Base-by-base conservation (phyloP, 306 rosid genomes). In the Quercus glauca region DNA sequence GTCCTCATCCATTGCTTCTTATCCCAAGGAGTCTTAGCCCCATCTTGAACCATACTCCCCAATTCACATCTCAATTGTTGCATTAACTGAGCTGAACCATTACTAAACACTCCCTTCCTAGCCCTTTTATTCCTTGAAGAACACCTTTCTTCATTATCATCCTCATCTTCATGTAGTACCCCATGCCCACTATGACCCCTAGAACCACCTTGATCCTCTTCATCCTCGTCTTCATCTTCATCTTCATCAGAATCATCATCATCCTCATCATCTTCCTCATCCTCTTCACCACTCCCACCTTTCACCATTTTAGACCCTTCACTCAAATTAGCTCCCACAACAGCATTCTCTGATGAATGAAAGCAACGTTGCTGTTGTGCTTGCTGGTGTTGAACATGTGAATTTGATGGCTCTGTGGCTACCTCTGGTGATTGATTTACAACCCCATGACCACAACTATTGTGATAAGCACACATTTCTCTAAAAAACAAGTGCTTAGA, bases 381-480 rank as follows among this genome's bases (percentile, higher is more conserved):
- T 28, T 63, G 87, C 56, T 78, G 90, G 21, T 65, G 85, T 14
- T 49, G 86, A 63, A 78, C 5, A 23, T 78, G 81, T 19, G 91
- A 75, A 23, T 76, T 80, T 19, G 92, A 77, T 23, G 76, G 85
- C 60, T 89, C 92, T 0, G 77, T 28, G 2, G 81, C 90, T 15
- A 65, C 60, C 56, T 90, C 96, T 0, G 85, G 82, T 5, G 94
- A 87, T 3, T 78, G 87, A 29, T 83, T 87, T 19, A 37, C 82
- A 57, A 56, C 61, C 10, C 87, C 89, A 58, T 94, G 96, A 14
- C 90, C 88, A 69, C 92, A 94, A 71, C 95, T 94, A 73, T 89
- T 91, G 69, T 95, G 99, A 76, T 95, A 93, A 75, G 97, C 99
- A 78, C 99, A 95, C 99, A 95, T 95, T 86, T 95, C 99, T 72